These are phyloP conservation scores for Aschersonia sp. DNA, from an alignment of 2,329 filamentous ascomycete genomes.

Conservation along the genomic window DNA sequence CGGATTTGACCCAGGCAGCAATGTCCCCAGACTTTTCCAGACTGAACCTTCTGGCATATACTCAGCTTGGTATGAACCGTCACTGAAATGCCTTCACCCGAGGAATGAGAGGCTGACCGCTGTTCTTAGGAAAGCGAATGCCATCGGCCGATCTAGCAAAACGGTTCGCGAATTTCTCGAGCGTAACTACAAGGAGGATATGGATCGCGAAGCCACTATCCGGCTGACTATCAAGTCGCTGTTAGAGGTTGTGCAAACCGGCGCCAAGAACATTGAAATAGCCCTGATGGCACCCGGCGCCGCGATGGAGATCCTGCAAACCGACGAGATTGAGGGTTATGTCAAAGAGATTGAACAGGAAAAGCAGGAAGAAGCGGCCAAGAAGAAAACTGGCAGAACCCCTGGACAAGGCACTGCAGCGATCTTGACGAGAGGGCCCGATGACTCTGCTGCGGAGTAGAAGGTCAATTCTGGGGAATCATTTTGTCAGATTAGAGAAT, in stretches of 20 bases:
- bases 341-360: constrained; percentile 99
- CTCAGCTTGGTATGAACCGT: constrained; percentile 66
- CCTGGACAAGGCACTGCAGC: constrained; percentile 57
- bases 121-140: constrained; percentile 80
- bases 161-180: constrained; percentile 97
- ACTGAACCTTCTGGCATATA: constrained; percentile 99
- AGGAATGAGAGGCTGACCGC: constrained; percentile 1
- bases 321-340: constrained; percentile 91
- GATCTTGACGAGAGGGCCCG: constrained; percentile 52
- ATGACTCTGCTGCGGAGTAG: constrained; percentile 23
- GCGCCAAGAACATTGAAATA: constrained; percentile 99
- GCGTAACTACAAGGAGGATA: constrained; percentile 95
- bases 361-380: constrained; percentile 96
- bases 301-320: constrained; percentile 79
- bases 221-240: constrained; percentile 96
- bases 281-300: constrained; percentile 94
- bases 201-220: constrained; percentile 93
- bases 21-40: constrained; percentile 82
- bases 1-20: constrained; percentile 91
- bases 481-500: neutral
- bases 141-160: constrained; percentile 96
- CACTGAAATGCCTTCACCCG: constrained; percentile 3
- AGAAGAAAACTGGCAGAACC: constrained; percentile 77
- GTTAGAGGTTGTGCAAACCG: constrained; percentile 94
- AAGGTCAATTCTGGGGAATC: neutral